Evolutionary conservation across 257 asterid species (phyloP).

Genomic region (Penstemon barbatus): DNA sequence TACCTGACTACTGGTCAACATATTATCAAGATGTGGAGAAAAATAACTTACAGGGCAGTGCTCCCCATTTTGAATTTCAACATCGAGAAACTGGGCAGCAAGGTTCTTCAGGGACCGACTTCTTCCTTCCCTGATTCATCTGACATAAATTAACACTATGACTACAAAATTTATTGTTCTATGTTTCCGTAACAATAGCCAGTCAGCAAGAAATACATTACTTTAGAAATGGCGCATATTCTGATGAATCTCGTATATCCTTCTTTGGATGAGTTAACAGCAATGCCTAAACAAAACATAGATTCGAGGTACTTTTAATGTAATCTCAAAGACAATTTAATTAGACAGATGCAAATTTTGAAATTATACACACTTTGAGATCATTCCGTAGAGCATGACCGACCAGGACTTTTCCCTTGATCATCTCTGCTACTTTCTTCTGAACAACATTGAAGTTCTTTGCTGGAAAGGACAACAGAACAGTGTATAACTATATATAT

Average conservation of each 20-base stretch:
- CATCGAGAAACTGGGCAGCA: constrained; percentile 65
- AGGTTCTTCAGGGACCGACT: constrained; percentile 81
- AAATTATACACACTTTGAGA: constrained; percentile 57
- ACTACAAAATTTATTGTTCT: constrained; percentile 16
- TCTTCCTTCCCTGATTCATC: constrained; percentile 78
- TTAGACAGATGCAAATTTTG: constrained; percentile 9
- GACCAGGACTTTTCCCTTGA: constrained; percentile 72
- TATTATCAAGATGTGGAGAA: constrained; percentile 4
- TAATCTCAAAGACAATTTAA: background rate
- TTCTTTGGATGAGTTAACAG: constrained; percentile 87
- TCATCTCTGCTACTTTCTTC: constrained; percentile 79
- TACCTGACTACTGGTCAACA: constrained; percentile 2
- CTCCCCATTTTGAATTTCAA: constrained; percentile 87
- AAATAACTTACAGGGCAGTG: constrained; percentile 81
- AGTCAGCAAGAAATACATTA: constrained; percentile 35
- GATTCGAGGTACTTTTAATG: constrained; percentile 4
- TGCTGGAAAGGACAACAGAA: constrained; percentile 55
- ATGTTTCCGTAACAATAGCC: constrained; percentile 23
- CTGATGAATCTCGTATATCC: constrained; percentile 89
- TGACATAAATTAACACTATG: constrained; percentile 19
- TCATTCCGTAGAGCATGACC: constrained; percentile 98
- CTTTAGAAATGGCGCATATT: constrained; percentile 68
- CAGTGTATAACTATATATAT: constrained; percentile 8
- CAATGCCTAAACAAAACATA: constrained; percentile 62
- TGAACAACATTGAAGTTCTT: constrained; percentile 74